A percentile compares a stretch with the other conserved stretches of the same genome.
Conservation (phyloP, 2,329 filamentous ascomycete genomes). For the Botrytis medusae region DNA sequence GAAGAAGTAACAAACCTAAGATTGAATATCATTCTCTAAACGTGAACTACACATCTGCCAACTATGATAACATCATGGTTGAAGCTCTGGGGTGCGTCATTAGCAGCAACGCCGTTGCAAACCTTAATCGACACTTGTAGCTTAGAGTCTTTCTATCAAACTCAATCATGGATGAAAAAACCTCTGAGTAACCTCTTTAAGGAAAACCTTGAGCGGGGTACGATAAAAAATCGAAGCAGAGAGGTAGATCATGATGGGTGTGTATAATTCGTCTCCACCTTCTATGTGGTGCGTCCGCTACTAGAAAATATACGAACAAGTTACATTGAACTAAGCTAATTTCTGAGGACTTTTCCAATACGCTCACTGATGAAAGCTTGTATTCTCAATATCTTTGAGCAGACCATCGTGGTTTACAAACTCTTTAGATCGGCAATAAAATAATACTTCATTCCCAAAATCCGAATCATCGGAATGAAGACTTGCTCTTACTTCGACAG, state of each 20-base stretch:
- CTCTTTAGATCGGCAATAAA: constrained; percentile 28
- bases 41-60: background rate
- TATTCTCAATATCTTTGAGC: background rate
- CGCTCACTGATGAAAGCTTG: background rate
- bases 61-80: background rate
- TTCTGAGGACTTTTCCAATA: background rate
- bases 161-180: background rate
- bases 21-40: background rate
- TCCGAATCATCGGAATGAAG: constrained; percentile 32
- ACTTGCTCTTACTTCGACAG: constrained; percentile 36
- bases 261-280: background rate
- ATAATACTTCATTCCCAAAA: constrained; percentile 35
- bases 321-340: background rate
- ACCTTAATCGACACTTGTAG: background rate
- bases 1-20: background rate
- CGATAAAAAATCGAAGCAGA: background rate
- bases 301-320: background rate
- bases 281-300: background rate
- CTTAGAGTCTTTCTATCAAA: background rate
- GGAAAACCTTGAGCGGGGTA: background rate
- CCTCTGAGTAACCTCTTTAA: background rate
- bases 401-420: background rate
- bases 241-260: background rate
- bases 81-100: background rate
- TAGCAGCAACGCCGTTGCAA: constrained; percentile 5